Evolutionary conservation across 805 yeast species (phyloP).

Genomic region (Kodamaea neixiangensis): DNA sequence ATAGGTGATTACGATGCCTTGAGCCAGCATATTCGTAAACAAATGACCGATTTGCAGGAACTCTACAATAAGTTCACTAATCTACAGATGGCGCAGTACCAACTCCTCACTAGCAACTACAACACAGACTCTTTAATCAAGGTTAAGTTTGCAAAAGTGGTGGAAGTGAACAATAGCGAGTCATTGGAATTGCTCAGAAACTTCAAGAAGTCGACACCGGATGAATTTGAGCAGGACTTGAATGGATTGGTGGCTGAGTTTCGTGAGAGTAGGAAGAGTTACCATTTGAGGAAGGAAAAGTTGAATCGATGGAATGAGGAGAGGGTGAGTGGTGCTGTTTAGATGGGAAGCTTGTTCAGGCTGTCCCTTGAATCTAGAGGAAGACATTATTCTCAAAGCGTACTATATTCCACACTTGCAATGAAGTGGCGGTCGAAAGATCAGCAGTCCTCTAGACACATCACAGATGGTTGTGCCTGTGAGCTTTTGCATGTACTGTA

Average conservation of each 20-base stretch:
- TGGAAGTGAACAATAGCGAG: constrained; percentile 24
- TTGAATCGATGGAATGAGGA: constrained; percentile 46
- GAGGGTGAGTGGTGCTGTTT: constrained; percentile 38
- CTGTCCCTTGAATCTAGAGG: neutral
- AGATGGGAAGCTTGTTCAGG: neutral
- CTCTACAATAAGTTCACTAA: constrained; percentile 34
- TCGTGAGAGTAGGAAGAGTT: constrained; percentile 25
- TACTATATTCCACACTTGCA: no score
- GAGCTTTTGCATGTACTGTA: no score
- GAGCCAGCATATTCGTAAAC: constrained; percentile 24
- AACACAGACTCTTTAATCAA: constrained; percentile 33
- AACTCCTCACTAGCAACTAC: constrained; percentile 38
- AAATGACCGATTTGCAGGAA: constrained; percentile 23
- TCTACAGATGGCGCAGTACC: constrained; percentile 41
- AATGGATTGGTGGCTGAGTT: constrained; percentile 22
- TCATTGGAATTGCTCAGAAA: constrained; percentile 20
- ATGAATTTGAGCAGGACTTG: constrained; percentile 21
- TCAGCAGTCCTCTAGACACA: no score
- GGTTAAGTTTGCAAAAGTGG: constrained; percentile 26
- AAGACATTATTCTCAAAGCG: no score
- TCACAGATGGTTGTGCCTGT: no score
- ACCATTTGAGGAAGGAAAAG: constrained; percentile 40
- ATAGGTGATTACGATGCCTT: constrained; percentile 29
- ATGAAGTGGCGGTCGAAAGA: no score
- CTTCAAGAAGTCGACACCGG: constrained; percentile 18